These are phyloP conservation scores for Exserohilum rostratum DNA, from an alignment of 2,329 filamentous ascomycete genomes.

Conservation along the genomic window DNA sequence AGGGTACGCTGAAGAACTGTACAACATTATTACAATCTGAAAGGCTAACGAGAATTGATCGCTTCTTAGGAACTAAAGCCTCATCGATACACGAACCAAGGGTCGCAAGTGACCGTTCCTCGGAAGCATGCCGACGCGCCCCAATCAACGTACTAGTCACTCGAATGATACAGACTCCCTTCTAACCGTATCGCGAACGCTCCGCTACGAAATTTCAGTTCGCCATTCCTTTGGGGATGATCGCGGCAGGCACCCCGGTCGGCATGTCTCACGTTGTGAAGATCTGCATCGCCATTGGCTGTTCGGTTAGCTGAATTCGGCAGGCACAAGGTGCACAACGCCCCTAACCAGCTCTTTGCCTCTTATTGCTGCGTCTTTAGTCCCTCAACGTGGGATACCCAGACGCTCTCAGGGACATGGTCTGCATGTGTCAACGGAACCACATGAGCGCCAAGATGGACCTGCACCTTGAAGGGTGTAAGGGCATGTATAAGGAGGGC, in stretches of 20 bases:
- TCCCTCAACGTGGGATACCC: not conserved
- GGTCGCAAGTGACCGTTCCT: too few species aligned
- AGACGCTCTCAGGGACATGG: not conserved
- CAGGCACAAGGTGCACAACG: constrained; percentile 12
- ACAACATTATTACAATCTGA: too few species aligned
- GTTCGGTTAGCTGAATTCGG: constrained; percentile 4
- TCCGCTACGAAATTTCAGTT: not conserved
- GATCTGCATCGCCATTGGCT: constrained; percentile 20
- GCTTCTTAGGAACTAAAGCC: too few species aligned
- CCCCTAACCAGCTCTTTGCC: not conserved
- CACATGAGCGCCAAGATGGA: not conserved
- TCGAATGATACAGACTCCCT: not conserved
- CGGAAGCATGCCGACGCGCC: too few species aligned
- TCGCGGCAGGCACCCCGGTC: not conserved
- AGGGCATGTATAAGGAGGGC: constrained; percentile 7
- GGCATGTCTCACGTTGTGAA: constrained; percentile 27
- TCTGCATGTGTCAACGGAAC: not conserved
- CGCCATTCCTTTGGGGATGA: not conserved
- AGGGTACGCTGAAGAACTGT: too few species aligned
- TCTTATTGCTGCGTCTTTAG: not conserved
- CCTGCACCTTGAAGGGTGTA: not conserved
- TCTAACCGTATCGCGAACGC: not conserved
- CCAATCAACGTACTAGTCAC: too few species aligned
- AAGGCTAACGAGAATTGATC: too few species aligned
- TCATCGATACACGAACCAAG: too few species aligned